Percentiles rank a stretch among this genome's conserved stretches.
Evolutionary conservation across 2,329 filamentous ascomycete species (phyloP).

Genomic region (Apiospora malaysiana): DNA sequence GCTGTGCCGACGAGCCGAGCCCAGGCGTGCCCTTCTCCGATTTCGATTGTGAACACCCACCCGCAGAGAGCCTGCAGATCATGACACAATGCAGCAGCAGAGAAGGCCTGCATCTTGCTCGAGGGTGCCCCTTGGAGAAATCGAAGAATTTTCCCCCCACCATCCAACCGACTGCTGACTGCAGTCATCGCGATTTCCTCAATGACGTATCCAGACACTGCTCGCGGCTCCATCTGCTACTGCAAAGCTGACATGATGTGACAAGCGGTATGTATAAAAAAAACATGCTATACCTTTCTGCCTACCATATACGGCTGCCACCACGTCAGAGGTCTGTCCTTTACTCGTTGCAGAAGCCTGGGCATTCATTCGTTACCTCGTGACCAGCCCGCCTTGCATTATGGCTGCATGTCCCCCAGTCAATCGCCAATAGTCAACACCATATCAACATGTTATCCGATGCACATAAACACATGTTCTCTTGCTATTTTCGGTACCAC

Average conservation of each 20-base stretch:
- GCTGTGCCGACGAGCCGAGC: constrained; percentile 12
- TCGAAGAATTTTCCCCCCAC: not conserved
- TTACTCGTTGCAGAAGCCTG: not conserved
- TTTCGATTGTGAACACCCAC: not conserved
- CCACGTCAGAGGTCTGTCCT: constrained; percentile 3
- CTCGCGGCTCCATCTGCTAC: not conserved
- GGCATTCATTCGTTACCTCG: not conserved
- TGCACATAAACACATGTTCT: not conserved
- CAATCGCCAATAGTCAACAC: not conserved
- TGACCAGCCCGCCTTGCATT: not conserved
- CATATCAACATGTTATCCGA: not conserved
- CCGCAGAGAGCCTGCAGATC: not conserved
- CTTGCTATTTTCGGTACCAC: not conserved
- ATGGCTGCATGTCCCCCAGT: no score
- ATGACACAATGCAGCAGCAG: not conserved
- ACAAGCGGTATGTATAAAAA: not conserved
- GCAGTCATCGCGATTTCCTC: not conserved
- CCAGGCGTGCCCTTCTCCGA: not conserved
- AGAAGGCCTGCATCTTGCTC: constrained; percentile 1
- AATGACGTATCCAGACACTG: not conserved
- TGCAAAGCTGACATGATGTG: constrained; percentile 3
- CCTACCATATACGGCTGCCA: not conserved
- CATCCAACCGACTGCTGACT: not conserved
- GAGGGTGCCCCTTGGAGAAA: not conserved
- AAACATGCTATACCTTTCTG: not conserved